phyloP scores from a whole-genome alignment of 2,329 filamentous ascomycete species.

The Trichoderma sp. region DNA sequence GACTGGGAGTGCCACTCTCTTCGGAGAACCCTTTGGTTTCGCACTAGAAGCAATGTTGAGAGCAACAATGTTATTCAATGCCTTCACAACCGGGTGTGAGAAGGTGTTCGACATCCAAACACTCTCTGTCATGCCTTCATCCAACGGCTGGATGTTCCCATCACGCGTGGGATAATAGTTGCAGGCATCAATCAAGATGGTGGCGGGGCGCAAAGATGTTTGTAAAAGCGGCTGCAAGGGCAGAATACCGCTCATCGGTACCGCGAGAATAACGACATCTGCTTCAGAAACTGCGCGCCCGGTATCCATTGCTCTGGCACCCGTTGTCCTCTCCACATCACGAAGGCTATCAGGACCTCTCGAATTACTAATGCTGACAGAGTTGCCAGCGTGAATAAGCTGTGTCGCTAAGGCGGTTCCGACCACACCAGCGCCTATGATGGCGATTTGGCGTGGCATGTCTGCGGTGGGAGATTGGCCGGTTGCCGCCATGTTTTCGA shows the following conservation, averaged over 20 bases:
- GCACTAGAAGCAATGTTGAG: background rate
- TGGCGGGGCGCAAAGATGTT: background rate
- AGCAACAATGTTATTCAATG: background rate
- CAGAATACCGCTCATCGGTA: background rate
- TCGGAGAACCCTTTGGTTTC: background rate
- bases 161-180: background rate
- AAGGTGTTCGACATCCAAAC: background rate
- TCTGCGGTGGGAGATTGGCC: background rate
- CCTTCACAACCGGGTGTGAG: background rate
- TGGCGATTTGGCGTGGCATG: background rate
- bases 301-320: background rate
- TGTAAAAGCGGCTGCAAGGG: background rate
- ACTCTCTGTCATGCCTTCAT: background rate
- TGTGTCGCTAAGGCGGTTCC: background rate
- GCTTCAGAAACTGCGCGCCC: background rate
- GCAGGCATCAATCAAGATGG: background rate
- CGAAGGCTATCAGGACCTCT: background rate
- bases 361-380: background rate
- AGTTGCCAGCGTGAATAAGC: background rate
- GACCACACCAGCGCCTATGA: background rate
- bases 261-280: background rate
- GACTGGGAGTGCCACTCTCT: background rate
- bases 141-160: background rate
- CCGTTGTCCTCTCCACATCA: background rate
- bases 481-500: background rate